Evolutionary conservation across 129 eudicot genomes (phyloP).

Genomic region (Pseudognaphalium luteoalbum): DNA sequence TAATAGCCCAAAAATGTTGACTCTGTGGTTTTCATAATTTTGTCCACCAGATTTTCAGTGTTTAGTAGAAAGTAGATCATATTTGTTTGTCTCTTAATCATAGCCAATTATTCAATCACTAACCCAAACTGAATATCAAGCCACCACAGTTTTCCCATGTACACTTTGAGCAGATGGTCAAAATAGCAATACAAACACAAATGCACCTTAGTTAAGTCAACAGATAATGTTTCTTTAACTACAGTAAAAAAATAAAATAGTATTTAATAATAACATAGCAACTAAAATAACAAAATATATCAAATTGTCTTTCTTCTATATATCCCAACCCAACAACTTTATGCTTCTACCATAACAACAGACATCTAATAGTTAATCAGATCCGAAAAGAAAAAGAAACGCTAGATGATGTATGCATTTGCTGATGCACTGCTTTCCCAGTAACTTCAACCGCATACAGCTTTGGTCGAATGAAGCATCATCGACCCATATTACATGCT

Average conservation of each 20-base stretch:
- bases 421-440: constrained; percentile 9
- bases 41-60: no score
- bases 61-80: no score
- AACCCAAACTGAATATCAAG: no score
- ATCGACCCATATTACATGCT: constrained; percentile 1
- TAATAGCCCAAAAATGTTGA: no score
- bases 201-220: constrained; percentile 14
- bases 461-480: constrained; percentile 13
- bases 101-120: no score
- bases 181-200: neutral
- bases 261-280: neutral
- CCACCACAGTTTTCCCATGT: no score
- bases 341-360: constrained; percentile 24
- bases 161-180: no score
- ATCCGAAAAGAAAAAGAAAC: neutral
- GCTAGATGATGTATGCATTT: constrained; percentile 8
- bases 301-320: constrained; percentile 23
- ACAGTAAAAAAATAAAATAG: constrained; percentile 1
- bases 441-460: neutral
- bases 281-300: neutral
- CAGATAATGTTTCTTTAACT: constrained; percentile 8
- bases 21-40: no score
- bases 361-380: neutral
- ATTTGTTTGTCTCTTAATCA: no score
- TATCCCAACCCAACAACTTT: constrained; percentile 26